A percentile compares a stretch with the other conserved stretches of the same genome.
These are phyloP conservation scores for Ascochyta pisi DNA, from an alignment of 2,329 filamentous ascomycete genomes.

Conservation along the genomic window DNA sequence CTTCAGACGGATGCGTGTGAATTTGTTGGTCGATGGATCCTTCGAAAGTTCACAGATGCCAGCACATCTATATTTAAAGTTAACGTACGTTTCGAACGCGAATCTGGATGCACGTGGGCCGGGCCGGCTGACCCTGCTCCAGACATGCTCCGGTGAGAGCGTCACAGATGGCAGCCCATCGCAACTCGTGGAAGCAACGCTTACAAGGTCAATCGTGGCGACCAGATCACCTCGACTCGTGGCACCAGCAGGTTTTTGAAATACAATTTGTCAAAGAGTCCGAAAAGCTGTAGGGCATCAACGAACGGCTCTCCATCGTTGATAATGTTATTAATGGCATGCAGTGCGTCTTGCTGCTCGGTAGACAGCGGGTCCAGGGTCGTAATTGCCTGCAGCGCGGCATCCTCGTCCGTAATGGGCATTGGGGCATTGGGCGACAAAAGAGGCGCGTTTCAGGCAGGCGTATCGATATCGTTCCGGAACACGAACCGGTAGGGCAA, in stretches of 20 bases:
- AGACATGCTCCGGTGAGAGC: conserved; percentile 7
- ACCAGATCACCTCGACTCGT: conserved; percentile 54
- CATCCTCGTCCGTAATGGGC: conserved; percentile 52
- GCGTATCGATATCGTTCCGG: conserved; percentile 16
- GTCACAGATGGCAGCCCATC: conserved; percentile 9
- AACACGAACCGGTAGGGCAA: conserved; percentile 17
- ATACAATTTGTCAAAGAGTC: conserved; percentile 52
- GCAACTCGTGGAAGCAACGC: conserved; percentile 19
- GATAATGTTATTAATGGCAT: conserved; percentile 49
- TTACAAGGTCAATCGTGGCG: conserved; percentile 52
- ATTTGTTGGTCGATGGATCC: conserved; percentile 46
- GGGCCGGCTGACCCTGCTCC: conserved; percentile 8
- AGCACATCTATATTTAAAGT: conserved; percentile 46
- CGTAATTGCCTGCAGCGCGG: conserved; percentile 49
- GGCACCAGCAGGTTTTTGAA: conserved; percentile 50
- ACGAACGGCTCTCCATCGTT: conserved; percentile 49
- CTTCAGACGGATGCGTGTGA: conserved; percentile 52
- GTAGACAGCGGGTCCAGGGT: conserved; percentile 42
- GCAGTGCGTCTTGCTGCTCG: conserved; percentile 44
- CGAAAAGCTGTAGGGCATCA: conserved; percentile 51
- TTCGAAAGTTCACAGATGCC: conserved; percentile 55
- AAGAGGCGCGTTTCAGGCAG: conserved; percentile 14
- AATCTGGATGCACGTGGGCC: conserved; percentile 21
- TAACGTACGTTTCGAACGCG: conserved; percentile 21
- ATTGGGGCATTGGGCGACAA: conserved; percentile 33